Evolutionary conservation across 2,329 filamentous ascomycete genomes (phyloP).

Genomic region (Diaporthe caulivora): DNA sequence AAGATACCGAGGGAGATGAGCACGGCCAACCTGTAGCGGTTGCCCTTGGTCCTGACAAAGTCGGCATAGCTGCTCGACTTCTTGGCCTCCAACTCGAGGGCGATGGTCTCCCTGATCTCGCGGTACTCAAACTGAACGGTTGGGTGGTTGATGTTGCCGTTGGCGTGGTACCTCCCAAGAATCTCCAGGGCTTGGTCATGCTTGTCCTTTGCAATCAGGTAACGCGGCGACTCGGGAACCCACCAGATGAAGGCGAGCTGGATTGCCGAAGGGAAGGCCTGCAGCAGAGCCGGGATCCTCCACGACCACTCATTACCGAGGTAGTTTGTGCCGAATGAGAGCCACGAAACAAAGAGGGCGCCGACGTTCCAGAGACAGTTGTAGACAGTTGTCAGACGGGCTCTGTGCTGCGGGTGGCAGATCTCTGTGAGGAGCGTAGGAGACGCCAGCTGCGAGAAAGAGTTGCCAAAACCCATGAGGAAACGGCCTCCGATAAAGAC

Average conservation of each 20-base stretch:
- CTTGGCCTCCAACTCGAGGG: slow-evolving; percentile 62
- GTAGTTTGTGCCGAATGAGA: slow-evolving; percentile 61
- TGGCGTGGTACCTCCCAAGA: slow-evolving; percentile 68
- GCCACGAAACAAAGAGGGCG: slow-evolving; percentile 59
- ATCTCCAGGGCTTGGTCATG: slow-evolving; percentile 65
- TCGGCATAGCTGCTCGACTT: slow-evolving; percentile 64
- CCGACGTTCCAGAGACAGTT: slow-evolving; percentile 70
- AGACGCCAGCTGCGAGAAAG: slow-evolving; percentile 63
- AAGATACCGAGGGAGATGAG: slow-evolving; percentile 69
- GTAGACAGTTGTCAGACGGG: slow-evolving; percentile 64
- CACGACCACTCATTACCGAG: slow-evolving; percentile 64
- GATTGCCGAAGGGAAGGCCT: slow-evolving; percentile 60
- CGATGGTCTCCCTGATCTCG: slow-evolving; percentile 71
- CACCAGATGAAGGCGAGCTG: slow-evolving; percentile 65
- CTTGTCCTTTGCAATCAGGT: slow-evolving; percentile 49
- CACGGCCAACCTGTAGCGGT: slow-evolving; percentile 66
- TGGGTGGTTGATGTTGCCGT: slow-evolving; percentile 62
- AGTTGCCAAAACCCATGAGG: slow-evolving; percentile 69
- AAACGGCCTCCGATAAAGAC: slow-evolving; percentile 69
- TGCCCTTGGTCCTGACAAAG: slow-evolving; percentile 67
- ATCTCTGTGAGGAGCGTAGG: slow-evolving; percentile 67
- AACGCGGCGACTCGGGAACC: slow-evolving; percentile 65
- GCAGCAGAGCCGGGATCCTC: slow-evolving; percentile 62
- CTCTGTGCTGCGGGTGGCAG: slow-evolving; percentile 63
- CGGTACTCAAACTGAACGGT: slow-evolving; percentile 70